Evolutionary conservation across 2,329 filamentous ascomycete species (phyloP), one percentile per base, ranked within the genome.

Genomic region (Davidsoniella virescens): DNA sequence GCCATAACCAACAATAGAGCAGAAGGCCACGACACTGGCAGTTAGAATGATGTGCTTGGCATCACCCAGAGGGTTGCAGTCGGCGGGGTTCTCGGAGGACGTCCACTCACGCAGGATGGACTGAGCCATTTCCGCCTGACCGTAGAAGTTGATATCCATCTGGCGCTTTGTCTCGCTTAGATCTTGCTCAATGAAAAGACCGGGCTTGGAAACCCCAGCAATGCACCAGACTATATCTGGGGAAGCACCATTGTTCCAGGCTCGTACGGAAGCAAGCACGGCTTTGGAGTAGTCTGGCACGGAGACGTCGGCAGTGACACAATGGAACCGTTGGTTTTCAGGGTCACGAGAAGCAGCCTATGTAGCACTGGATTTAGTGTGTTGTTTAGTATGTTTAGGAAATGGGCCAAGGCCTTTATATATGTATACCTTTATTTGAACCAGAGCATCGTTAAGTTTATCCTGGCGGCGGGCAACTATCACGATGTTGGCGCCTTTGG

Each of bases 141-240:
- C 84, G 73, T 82, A 94, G 68, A 86, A 96, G 66, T 95, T 90
- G 57, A 90, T 76, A 60, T 94, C 86, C 86, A 94, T 94, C 63
- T 94, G 86, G 56, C 72, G 69, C 40, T 82, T 75, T 56, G 87
- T 68, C 9, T 73, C 75, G 6, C 78, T 67, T 48, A 85, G 68
- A 7, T 82, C 72, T 38, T 78, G 78, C 54, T 94, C 84, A 56
- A 84, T 64, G 67, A 90, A 94, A 54, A 94, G 80, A 36, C 76
- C 73, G 0, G 88, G 88, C 14, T 70, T 72, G 5, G 84, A 76
- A 55, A 76, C 71, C 54, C 90, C 90, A 2, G 90, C 90, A 47
- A 87, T 75, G 62, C 86, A 88, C 87, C 92, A 96, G 33, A 96
- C 84, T 51, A 95, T 73, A 61, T 96, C 90, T 0, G 86, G 85